Conservation (phyloP, 1,139 yeast genomes). For the Eremothecium coryli region DNA sequence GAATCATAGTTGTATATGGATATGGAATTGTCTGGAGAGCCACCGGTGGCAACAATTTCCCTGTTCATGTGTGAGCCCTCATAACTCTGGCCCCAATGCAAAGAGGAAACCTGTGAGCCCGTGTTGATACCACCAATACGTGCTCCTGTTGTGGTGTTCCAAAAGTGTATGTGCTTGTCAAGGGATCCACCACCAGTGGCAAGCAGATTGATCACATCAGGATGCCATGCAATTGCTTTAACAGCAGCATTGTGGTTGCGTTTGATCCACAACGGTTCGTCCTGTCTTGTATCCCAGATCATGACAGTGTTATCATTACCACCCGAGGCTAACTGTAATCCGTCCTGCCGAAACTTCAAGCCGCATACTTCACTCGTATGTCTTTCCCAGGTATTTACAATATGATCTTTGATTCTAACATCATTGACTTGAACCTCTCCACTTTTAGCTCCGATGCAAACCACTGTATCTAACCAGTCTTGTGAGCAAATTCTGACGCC, state of each 20-base stretch:
- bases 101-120: constrained; percentile 86
- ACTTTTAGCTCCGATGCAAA: constrained; percentile 75
- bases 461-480: constrained; percentile 74
- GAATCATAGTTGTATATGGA: constrained; percentile 82
- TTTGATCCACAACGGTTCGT: constrained; percentile 63
- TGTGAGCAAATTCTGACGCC: constrained; percentile 75
- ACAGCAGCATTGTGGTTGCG: constrained; percentile 88
- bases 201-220: constrained; percentile 67
- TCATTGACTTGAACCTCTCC: constrained; percentile 87
- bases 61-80: constrained; percentile 41
- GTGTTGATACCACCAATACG: constrained; percentile 81
- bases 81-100: constrained; percentile 73
- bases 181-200: constrained; percentile 97
- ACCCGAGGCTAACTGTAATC: constrained; percentile 80
- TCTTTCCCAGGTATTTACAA: constrained; percentile 47
- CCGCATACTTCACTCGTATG: constrained; percentile 95
- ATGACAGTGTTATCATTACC: constrained; percentile 92
- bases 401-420: constrained; percentile 79
- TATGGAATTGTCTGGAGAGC: constrained; percentile 81
- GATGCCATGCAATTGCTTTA: constrained; percentile 94
- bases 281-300: constrained; percentile 87
- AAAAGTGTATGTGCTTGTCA: constrained; percentile 83
- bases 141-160: constrained; percentile 91
- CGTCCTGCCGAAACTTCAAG: constrained; percentile 75
- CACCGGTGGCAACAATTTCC: constrained; percentile 92